Percentiles rank a stretch among this genome's conserved stretches.
Evolutionary conservation across 805 yeast species (phyloP).

Genomic region (Sugiyamaella valdiviana): DNA sequence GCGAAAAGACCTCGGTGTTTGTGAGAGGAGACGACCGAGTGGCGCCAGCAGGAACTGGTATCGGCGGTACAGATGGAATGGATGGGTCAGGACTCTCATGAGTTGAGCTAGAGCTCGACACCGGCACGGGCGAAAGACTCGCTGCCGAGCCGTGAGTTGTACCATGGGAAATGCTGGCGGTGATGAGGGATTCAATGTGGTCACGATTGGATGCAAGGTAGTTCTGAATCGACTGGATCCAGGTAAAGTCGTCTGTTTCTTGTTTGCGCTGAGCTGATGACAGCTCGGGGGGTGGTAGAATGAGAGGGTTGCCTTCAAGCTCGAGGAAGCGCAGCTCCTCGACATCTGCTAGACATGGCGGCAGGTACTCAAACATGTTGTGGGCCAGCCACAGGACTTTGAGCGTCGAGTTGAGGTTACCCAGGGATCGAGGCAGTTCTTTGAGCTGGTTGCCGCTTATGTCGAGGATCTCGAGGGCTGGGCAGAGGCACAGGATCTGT

Average conservation of each 20-base stretch:
- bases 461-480: slow-evolving; percentile 57
- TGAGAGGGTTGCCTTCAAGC: slow-evolving; percentile 55
- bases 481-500: slow-evolving; percentile 29
- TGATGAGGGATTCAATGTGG: slow-evolving; percentile 4
- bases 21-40: neutral
- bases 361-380: slow-evolving; percentile 51
- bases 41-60: neutral
- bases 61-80: neutral
- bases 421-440: slow-evolving; percentile 43
- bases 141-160: neutral
- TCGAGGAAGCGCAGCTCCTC: slow-evolving; percentile 51
- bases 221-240: slow-evolving; percentile 39
- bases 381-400: slow-evolving; percentile 56
- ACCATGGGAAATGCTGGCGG: neutral
- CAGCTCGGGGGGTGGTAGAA: slow-evolving; percentile 41
- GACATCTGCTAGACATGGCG: slow-evolving; percentile 47
- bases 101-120: neutral
- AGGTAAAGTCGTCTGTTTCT: slow-evolving; percentile 38
- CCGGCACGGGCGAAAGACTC: neutral
- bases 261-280: slow-evolving; percentile 31
- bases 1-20: neutral
- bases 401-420: slow-evolving; percentile 33
- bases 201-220: slow-evolving; percentile 34
- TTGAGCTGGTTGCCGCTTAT: slow-evolving; percentile 50
- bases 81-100: neutral